phyloP scores from a whole-genome alignment of 257 asterid species.

The Fraxinus cuspidata region DNA sequence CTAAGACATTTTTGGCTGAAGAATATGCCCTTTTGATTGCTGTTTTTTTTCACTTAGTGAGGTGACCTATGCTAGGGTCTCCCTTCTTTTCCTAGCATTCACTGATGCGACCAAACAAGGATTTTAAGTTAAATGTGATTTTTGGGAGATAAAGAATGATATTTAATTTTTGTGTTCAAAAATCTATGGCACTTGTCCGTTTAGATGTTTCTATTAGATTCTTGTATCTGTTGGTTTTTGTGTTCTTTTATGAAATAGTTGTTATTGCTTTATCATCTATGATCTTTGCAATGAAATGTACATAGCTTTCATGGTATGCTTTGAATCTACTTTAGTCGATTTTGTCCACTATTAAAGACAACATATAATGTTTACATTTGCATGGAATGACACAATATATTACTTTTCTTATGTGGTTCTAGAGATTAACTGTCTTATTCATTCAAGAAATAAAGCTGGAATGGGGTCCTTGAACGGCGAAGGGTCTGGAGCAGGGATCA shows the following conservation, averaged over 20 bases:
- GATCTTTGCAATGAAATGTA: neutral
- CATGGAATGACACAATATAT: neutral
- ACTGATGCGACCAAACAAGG: neutral
- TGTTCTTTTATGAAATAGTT: neutral
- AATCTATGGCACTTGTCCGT: too few relatives aligned
- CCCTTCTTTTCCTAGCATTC: neutral
- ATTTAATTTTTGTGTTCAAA: too few relatives aligned
- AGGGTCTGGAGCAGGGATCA: too few relatives aligned
- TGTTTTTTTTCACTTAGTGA: neutral
- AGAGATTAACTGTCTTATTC: slow-evolving; percentile 18
- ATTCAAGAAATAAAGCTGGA: slow-evolving; percentile 83
- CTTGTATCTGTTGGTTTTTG: neutral
- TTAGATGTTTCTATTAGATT: neutral
- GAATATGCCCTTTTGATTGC: neutral
- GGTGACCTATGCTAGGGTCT: neutral
- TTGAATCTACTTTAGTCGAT: neutral
- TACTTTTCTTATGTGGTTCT: slow-evolving; percentile 4
- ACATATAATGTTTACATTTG: neutral
- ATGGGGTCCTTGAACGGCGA: too few relatives aligned
- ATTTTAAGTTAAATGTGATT: neutral
- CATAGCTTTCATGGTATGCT: neutral
- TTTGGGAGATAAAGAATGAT: neutral
- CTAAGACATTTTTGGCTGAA: neutral
- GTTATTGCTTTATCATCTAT: neutral
- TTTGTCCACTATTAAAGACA: neutral